Conservation (phyloP, 768 basidiomycete genomes). For the Solioccasus polychromus region DNA sequence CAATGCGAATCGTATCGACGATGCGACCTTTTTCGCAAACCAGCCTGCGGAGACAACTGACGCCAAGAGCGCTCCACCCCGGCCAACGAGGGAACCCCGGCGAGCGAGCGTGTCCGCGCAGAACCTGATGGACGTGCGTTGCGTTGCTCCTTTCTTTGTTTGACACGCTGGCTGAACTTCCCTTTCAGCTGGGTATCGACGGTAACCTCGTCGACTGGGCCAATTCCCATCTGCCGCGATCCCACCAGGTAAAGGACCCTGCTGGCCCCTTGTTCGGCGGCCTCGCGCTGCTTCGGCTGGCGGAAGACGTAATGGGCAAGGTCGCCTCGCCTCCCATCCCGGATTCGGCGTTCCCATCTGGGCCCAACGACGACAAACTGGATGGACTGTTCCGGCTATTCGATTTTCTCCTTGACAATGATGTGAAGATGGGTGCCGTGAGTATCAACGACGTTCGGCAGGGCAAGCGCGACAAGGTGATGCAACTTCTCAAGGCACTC, state of each 20-base stretch:
- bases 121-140: constrained; percentile 18
- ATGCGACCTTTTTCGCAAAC: constrained; percentile 46
- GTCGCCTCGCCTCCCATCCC: constrained; percentile 68
- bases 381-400: constrained; percentile 87
- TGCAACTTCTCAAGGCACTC: constrained; percentile 74
- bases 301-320: constrained; percentile 74
- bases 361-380: constrained; percentile 70
- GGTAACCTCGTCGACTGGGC: constrained; percentile 79
- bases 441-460: constrained; percentile 91
- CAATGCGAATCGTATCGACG: constrained; percentile 18
- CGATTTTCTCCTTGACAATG: constrained; percentile 90
- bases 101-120: constrained; percentile 35
- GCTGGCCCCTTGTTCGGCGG: constrained; percentile 55
- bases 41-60: constrained; percentile 28
- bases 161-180: constrained; percentile 1
- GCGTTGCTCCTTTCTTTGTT: background rate
- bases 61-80: constrained; percentile 45
- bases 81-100: constrained; percentile 67
- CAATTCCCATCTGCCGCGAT: constrained; percentile 73
- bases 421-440: constrained; percentile 86
- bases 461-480: constrained; percentile 77
- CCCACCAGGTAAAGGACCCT: constrained; percentile 52
- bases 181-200: constrained; percentile 34
- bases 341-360: constrained; percentile 73
- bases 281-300: constrained; percentile 77